Evolutionary conservation across 148 eudicot genomes (phyloP).

Genomic region (Euryodendron excelsum): DNA sequence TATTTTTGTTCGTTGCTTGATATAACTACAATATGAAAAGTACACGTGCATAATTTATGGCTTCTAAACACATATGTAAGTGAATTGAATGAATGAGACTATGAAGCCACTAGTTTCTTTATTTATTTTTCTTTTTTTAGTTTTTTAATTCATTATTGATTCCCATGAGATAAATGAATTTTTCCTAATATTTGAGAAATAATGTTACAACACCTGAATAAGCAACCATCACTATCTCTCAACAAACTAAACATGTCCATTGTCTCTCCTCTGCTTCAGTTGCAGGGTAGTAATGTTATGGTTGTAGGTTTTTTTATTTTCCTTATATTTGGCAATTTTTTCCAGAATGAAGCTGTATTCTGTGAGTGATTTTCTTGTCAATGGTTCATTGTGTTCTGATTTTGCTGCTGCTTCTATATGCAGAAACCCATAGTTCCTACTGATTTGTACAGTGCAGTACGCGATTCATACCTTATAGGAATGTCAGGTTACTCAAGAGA

Average conservation of each 20-base stretch:
- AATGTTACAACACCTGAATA: background rate
- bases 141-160: too few species aligned
- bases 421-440: conserved; percentile 85
- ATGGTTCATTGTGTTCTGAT: conserved; percentile 3
- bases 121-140: too few species aligned
- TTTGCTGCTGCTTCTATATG: conserved; percentile 9
- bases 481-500: conserved; percentile 81
- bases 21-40: too few species aligned
- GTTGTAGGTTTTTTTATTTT: background rate
- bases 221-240: background rate
- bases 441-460: conserved; percentile 64
- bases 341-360: background rate
- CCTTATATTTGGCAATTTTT: background rate
- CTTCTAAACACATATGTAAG: background rate
- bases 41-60: background rate
- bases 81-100: background rate
- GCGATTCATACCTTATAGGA: conserved; percentile 80
- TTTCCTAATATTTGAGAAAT: background rate
- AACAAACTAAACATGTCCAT: background rate
- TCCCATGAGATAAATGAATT: background rate
- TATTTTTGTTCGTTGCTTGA: too few species aligned
- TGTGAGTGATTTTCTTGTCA: background rate
- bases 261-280: background rate
- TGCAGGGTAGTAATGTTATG: background rate
- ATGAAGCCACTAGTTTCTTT: background rate